Conservation (phyloP, 306 rosid genomes). For the Sophora flavescens region DNA sequence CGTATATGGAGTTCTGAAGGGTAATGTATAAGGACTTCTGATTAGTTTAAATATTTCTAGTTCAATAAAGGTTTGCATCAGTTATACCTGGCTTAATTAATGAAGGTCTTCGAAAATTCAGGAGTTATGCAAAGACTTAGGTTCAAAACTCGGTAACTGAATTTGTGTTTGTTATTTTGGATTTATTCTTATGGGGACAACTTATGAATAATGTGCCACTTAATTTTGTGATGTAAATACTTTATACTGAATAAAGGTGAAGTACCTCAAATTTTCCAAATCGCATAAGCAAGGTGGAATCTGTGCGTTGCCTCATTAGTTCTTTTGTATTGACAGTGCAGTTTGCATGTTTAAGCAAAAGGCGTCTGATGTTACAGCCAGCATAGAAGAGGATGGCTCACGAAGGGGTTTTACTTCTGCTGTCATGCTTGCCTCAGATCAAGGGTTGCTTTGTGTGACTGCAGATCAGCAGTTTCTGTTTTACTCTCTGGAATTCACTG, state of each 20-base stretch:
- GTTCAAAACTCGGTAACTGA: neutral
- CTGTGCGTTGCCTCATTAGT: constrained; percentile 32
- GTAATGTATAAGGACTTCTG: constrained; percentile 51
- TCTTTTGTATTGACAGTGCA: constrained; percentile 68
- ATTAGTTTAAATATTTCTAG: constrained; percentile 25
- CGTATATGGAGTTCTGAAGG: constrained; percentile 95
- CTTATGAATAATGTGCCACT: neutral
- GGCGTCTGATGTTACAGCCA: constrained; percentile 73
- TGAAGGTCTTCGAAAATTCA: constrained; percentile 12
- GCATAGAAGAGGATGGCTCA: constrained; percentile 62
- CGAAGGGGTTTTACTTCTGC: constrained; percentile 91
- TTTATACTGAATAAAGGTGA: neutral
- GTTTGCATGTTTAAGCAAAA: constrained; percentile 92
- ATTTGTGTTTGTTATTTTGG: neutral
- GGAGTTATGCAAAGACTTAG: neutral
- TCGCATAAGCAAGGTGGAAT: constrained; percentile 29
- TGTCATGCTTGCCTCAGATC: constrained; percentile 69
- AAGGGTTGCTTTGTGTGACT: constrained; percentile 94
- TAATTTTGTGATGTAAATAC: constrained; percentile 11
- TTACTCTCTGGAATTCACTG: constrained; percentile 68
- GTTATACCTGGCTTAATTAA: neutral
- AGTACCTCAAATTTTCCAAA: neutral
- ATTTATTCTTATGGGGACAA: constrained; percentile 4
- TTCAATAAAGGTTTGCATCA: constrained; percentile 23
- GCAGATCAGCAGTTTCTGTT: constrained; percentile 92